Evolutionary conservation across 2,329 filamentous ascomycete species (phyloP).

Genomic region (Colletotrichum sp.): DNA sequence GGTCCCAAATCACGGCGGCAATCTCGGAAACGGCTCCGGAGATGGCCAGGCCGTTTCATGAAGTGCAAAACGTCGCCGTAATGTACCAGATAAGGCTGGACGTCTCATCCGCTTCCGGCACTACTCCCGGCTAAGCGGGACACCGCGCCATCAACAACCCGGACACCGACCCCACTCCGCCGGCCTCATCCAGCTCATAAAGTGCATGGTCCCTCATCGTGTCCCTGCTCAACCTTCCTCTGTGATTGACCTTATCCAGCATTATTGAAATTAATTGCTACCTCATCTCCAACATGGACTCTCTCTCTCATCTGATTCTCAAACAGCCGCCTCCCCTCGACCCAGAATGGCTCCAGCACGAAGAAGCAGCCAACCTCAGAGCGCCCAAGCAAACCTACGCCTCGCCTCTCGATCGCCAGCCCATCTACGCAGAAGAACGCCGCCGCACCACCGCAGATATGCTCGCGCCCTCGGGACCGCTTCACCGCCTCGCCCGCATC

Average conservation of each 20-base stretch:
- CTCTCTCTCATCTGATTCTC: neutral
- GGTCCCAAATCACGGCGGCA: neutral
- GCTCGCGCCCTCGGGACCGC: constrained; percentile 37
- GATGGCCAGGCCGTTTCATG: neutral
- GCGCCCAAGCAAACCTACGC: constrained; percentile 29
- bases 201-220: neutral
- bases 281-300: neutral
- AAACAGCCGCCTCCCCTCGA: constrained; percentile 37
- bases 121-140: constrained; percentile 14
- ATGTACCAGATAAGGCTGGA: neutral
- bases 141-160: constrained; percentile 13
- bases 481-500: constrained; percentile 42
- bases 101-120: neutral
- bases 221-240: neutral
- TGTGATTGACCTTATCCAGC: neutral
- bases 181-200: neutral
- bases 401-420: constrained; percentile 37
- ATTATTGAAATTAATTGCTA: neutral
- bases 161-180: constrained; percentile 10
- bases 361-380: constrained; percentile 33
- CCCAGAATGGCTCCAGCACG: constrained; percentile 44
- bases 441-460: constrained; percentile 39
- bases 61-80: too few species aligned
- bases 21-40: neutral
- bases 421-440: constrained; percentile 45